Percentiles rank a stretch among this genome's conserved stretches.
Evolutionary conservation across 257 asterid species (phyloP).

Genomic region (Cynanchum wilfordii): DNA sequence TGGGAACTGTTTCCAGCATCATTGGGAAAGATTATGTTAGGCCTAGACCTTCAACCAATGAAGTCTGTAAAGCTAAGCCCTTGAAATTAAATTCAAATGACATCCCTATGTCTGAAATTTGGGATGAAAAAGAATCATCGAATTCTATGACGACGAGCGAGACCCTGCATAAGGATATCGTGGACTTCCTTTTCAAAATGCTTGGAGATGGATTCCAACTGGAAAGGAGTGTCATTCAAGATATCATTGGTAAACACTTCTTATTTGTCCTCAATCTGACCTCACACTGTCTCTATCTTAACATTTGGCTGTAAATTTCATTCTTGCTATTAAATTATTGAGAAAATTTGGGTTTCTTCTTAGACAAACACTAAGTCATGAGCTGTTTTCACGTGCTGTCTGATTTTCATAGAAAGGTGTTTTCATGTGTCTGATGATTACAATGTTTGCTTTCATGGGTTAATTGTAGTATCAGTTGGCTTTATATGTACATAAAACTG

Average conservation of each 20-base stretch:
- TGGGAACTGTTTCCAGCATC: constrained; percentile 63
- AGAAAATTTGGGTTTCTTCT: background rate
- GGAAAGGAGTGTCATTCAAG: constrained; percentile 47
- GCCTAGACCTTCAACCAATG: constrained; percentile 34
- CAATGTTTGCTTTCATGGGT: background rate
- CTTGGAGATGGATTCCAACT: constrained; percentile 73
- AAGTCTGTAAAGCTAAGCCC: constrained; percentile 43
- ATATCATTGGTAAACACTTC: constrained; percentile 58
- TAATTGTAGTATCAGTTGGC: background rate
- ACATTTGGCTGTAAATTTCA: background rate
- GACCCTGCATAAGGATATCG: constrained; percentile 38
- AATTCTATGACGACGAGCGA: constrained; percentile 26
- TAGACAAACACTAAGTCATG: background rate
- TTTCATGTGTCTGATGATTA: background rate
- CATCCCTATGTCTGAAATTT: constrained; percentile 45
- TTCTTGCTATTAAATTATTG: background rate
- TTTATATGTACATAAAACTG: background rate
- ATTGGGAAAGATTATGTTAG: constrained; percentile 53
- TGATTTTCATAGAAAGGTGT: background rate
- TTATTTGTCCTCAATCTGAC: constrained; percentile 1
- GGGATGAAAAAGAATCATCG: constrained; percentile 44
- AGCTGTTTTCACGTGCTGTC: background rate
- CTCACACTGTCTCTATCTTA: background rate
- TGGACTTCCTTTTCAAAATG: constrained; percentile 62
- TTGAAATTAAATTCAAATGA: constrained; percentile 45